Conservation (phyloP, 805 yeast genomes). For the Candida verbasci region DNA sequence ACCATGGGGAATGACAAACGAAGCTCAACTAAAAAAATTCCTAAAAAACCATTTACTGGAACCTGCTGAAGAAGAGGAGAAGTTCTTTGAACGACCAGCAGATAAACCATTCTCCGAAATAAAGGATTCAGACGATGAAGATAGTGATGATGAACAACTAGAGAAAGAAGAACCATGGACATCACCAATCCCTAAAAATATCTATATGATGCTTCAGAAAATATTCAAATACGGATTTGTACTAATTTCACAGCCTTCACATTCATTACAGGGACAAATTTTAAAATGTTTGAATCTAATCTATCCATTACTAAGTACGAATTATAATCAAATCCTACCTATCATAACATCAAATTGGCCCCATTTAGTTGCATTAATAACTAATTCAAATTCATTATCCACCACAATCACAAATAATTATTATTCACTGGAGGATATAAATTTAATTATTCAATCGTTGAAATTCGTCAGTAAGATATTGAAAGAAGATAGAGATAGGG, state of each 20-base stretch:
- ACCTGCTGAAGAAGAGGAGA: slow-evolving; percentile 27
- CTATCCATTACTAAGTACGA: slow-evolving; percentile 29
- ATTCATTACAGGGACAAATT: slow-evolving; percentile 51
- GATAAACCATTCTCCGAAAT: slow-evolving; percentile 31
- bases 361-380: slow-evolving; percentile 14
- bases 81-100: slow-evolving; percentile 34
- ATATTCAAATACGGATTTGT: slow-evolving; percentile 69
- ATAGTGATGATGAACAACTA: slow-evolving; percentile 13
- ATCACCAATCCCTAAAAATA: slow-evolving; percentile 58
- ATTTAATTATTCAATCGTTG: slow-evolving; percentile 23
- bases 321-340: slow-evolving; percentile 28
- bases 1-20: slow-evolving; percentile 59
- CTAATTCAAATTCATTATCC: slow-evolving; percentile 12
- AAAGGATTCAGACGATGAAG: slow-evolving; percentile 24
- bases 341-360: slow-evolving; percentile 33
- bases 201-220: slow-evolving; percentile 56
- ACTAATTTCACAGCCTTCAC: slow-evolving; percentile 62
- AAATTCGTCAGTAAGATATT: slow-evolving; percentile 24
- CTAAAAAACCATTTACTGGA: slow-evolving; percentile 25
- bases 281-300: slow-evolving; percentile 39
- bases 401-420: slow-evolving; percentile 5
- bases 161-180: slow-evolving; percentile 44
- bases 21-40: slow-evolving; percentile 41
- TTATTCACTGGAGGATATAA: slow-evolving; percentile 10
- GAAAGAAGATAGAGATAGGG: slow-evolving; percentile 27